phyloP scores from a whole-genome alignment of 306 rosid species.

The Castanea crenata region DNA sequence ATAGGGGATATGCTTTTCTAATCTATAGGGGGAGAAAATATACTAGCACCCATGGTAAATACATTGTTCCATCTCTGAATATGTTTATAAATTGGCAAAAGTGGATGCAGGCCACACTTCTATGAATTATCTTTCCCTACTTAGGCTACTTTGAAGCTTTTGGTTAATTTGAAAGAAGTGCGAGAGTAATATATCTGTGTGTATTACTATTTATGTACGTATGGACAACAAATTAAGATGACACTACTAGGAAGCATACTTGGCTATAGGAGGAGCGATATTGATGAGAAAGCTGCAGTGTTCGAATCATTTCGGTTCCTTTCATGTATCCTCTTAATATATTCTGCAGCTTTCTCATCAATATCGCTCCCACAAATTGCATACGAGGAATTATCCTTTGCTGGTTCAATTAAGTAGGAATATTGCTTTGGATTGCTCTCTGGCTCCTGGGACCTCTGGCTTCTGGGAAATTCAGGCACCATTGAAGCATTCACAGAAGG shows the following conservation, averaged over 20 bases:
- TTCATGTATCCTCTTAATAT: constrained; percentile 15
- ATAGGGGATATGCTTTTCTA: neutral
- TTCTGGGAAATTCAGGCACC: neutral
- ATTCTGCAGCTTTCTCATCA: constrained; percentile 17
- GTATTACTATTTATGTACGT: too few species aligned
- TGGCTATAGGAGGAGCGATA: neutral
- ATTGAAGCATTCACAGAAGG: neutral
- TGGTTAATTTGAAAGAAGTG: neutral
- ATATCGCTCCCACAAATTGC: neutral
- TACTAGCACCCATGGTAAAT: neutral
- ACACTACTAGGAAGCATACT: neutral
- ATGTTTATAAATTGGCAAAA: neutral
- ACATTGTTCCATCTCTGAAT: neutral
- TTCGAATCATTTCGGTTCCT: constrained; percentile 1
- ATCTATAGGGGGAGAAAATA: neutral
- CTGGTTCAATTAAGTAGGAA: constrained; percentile 14
- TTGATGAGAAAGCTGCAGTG: neutral
- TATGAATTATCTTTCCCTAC: neutral
- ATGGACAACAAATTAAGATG: neutral
- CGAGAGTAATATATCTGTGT: neutral
- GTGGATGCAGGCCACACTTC: neutral
- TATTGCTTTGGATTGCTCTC: constrained; percentile 16
- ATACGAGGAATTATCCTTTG: constrained; percentile 10
- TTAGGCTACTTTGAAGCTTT: neutral
- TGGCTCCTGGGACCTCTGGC: constrained; percentile 22